Evolutionary conservation across 2,329 filamentous ascomycete genomes (phyloP).

Genomic region (Alternaria gansuensis): DNA sequence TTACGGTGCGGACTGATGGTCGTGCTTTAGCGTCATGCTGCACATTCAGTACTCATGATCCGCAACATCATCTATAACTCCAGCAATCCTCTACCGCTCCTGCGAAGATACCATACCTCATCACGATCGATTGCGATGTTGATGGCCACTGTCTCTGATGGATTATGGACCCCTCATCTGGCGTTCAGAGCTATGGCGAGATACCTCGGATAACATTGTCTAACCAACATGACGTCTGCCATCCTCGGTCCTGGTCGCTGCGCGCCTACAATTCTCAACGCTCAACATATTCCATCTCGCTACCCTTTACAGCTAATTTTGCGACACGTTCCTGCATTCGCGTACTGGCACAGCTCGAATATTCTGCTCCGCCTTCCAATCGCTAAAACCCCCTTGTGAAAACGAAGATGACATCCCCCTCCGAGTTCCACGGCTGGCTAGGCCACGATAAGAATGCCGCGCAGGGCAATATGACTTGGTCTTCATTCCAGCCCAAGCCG

Average conservation of each 20-base stretch:
- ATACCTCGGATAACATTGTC: slow-evolving; percentile 30
- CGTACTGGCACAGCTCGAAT: background rate
- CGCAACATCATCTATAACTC: background rate
- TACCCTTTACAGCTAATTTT: background rate
- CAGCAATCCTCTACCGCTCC: background rate
- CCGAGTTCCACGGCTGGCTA: slow-evolving; percentile 67
- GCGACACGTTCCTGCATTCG: background rate
- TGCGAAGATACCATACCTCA: background rate
- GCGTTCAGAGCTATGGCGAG: slow-evolving; percentile 7
- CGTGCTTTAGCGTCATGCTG: background rate
- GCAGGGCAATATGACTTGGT: slow-evolving; percentile 65
- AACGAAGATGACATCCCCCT: slow-evolving; percentile 39
- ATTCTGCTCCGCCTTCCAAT: background rate
- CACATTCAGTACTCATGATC: slow-evolving; percentile 1
- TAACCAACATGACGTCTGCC: slow-evolving; percentile 20
- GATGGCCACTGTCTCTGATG: background rate
- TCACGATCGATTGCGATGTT: background rate
- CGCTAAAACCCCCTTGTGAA: no score
- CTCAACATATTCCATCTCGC: background rate
- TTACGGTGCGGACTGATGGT: background rate
- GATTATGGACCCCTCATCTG: slow-evolving; percentile 16
- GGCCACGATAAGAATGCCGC: slow-evolving; percentile 60
- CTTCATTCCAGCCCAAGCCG: slow-evolving; percentile 57
- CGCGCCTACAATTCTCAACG: background rate
- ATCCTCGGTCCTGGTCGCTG: slow-evolving; percentile 17